Base-by-base conservation (phyloP, 2,329 filamentous ascomycete genomes). In the Ophiostoma montium region DNA sequence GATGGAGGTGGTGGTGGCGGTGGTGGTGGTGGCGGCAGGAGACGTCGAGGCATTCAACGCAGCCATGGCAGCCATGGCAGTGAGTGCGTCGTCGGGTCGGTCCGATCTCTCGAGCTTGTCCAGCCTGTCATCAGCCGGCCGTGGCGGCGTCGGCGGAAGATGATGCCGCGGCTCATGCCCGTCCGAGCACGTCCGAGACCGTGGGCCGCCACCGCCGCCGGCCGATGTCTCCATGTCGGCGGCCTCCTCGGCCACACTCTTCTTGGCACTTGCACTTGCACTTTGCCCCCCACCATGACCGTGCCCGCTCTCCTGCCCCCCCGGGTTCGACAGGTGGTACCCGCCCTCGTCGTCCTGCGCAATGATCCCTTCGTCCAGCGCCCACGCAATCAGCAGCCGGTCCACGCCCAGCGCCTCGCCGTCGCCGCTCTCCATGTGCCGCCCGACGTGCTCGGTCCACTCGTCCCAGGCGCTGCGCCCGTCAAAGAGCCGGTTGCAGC, bases 361-460 rank as follows among this genome's bases (percentile, higher is more conserved):
- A 50, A 83, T 80, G 55, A 83, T 82, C 7, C 69, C 70, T 57
- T 82, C 76, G 1, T 78, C 74, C 18, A 82, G 62, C 5, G 79
- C 78, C 77, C 78, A 83, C 50, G 74, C 67, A 0, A 75, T 72
- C 39, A 83, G 62, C 35, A 79, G 61, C 1, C 63, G 62, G 55
- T 82, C 79, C 5, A 81, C 75, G 1, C 72, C 75, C 16, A 82
- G 66, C 21, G 67, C 63, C 21, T 67, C 65, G 3, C 74, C 77
- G 53, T 82, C 78, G 7, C 76, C 76, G 55, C 81, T 82, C 63
- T 95, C 89, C 70, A 94, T 83, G 62, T 96, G 90, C 43, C 83
- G 74, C 1, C 89, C 89, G 1, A 95, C 82, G 62, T 96, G 90
- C 62, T 96, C 90, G 52, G 92, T 92, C 67, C 88, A 85, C 56